Evolutionary conservation across 768 basidiomycete genomes (phyloP), one percentile per base, ranked within the genome.

Genomic region (Mycena pura): DNA sequence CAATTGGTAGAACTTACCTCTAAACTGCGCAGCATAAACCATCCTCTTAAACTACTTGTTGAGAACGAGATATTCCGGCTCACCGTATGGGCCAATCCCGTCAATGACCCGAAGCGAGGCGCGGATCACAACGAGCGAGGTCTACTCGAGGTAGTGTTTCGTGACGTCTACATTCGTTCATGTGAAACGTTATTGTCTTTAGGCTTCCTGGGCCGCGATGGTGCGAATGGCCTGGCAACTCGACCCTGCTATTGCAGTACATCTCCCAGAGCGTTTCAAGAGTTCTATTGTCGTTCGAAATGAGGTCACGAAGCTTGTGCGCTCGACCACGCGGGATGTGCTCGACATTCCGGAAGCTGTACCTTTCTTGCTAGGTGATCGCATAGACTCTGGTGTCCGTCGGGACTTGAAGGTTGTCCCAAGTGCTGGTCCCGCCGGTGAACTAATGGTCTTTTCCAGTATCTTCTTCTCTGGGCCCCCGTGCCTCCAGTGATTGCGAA

Each of bases 11-110:
- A 89, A 39, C 92, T 87, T 67, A 72, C 74, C 13, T 75, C 79
- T 5, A 82, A 83, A 39, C 84, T 96, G 36, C 86, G 86, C 55
- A 87, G 80, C 41, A 77, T 91, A 5, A 90, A 90, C 57, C 81
- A 84, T 19, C 88, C 96, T 0, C 78, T 98, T n/a, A 83, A 89
- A 21, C 75, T 96, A 8, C 82, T 99, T 13, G 87, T 95, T 7
- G 94, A 96, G 73, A 95, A 93, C 70, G 97, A 99, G 72, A 87
- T 98, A 40, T 86, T 83, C 68, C 84, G 95, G 15, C 76, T 99
- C 40, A 84, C 79, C 5, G 95, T 99, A 8, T 99, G 97, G 97
- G 81, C 81, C 41, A 99, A 99, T 73, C 93, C 94, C 0, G 82
- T 84, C 28, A 91, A 89, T 60, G 96, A 97, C 63, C 67, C 80